Evolutionary conservation across 176 grass and related monocot genomes (phyloP).

Genomic region (Hsuehochloa calcarea): DNA sequence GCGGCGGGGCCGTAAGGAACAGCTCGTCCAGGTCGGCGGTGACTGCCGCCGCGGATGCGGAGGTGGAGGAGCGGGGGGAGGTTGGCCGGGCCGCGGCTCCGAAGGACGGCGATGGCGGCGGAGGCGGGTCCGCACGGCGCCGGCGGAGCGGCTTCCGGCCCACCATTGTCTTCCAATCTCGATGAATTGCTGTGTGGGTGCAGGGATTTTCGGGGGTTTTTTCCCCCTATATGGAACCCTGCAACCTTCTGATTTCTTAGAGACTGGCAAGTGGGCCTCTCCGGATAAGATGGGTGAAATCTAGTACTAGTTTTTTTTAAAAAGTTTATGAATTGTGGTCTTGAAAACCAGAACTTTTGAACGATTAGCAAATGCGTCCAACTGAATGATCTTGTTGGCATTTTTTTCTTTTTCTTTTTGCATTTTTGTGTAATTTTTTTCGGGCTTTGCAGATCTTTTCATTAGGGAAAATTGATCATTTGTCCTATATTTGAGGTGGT

Average conservation of each 20-base stretch:
- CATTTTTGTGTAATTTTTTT: background rate
- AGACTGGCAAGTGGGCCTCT: slow-evolving; percentile 16
- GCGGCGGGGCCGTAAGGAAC: slow-evolving; percentile 37
- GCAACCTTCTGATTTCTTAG: background rate
- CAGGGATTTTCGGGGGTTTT: background rate
- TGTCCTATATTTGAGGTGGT: no score
- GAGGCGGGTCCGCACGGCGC: slow-evolving; percentile 30
- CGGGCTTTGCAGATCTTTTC: no score
- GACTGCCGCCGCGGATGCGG: slow-evolving; percentile 31
- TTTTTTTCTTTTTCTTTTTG: background rate
- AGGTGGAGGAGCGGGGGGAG: slow-evolving; percentile 40
- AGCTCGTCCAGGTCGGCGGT: slow-evolving; percentile 43
- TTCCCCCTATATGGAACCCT: background rate
- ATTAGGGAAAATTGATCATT: no score
- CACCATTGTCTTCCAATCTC: slow-evolving; percentile 36
- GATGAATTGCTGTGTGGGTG: background rate
- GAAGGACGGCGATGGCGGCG: slow-evolving; percentile 16
- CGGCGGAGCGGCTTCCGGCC: slow-evolving; percentile 54
- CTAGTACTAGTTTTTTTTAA: background rate
- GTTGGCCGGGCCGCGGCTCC: slow-evolving; percentile 38
- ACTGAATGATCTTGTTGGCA: background rate
- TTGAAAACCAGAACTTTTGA: background rate
- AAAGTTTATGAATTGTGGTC: background rate
- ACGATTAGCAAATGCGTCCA: background rate
- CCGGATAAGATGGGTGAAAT: background rate